Conservation (phyloP, 23 red algal genomes). For the Agarophyton chilense region DNA sequence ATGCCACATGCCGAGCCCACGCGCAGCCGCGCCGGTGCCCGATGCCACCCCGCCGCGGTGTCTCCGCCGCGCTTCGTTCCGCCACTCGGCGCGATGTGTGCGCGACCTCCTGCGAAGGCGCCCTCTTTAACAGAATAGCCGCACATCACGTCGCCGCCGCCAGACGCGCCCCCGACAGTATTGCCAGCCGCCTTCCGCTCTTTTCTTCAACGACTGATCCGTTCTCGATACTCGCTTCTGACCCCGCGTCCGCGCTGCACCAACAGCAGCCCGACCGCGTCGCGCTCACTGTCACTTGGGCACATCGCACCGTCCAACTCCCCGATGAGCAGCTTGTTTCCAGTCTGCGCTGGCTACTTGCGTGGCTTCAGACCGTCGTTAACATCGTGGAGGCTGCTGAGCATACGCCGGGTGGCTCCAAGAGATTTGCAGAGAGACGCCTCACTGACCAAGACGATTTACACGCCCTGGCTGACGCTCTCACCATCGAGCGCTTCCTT, state of each 20-base stretch:
- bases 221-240: background rate
- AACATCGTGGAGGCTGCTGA: conserved; percentile 8
- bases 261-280: background rate
- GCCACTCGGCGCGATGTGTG: background rate
- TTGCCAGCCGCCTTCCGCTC: background rate
- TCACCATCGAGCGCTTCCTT: too few species aligned
- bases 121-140: too few species aligned
- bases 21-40: too few species aligned
- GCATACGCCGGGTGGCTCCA: too few species aligned
- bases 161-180: background rate
- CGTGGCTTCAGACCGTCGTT: background rate
- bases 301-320: too few species aligned
- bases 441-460: too few species aligned
- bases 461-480: too few species aligned
- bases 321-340: background rate
- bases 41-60: conserved; percentile 24
- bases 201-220: background rate
- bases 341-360: background rate
- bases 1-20: background rate
- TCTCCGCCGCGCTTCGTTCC: conserved; percentile 28
- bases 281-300: background rate
- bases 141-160: conserved; percentile 20
- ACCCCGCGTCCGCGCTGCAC: too few species aligned
- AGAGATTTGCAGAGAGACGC: too few species aligned
- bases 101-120: conserved; percentile 23